phyloP scores from a whole-genome alignment of 2,329 filamentous ascomycete species.

The Aspergillus quadricinctus region DNA sequence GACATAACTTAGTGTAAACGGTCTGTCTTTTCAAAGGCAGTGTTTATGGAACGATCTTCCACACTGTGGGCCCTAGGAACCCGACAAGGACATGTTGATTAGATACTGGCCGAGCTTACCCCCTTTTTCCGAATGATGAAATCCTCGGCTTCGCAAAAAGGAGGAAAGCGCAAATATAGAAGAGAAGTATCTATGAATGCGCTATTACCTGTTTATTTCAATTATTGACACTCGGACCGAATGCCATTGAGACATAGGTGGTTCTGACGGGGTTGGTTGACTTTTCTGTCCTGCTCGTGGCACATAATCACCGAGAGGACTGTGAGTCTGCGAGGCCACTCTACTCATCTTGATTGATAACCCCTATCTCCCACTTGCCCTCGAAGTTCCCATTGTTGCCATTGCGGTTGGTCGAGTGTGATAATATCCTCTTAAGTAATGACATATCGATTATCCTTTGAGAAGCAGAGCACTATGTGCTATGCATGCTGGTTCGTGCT shows the following conservation, averaged over 20 bases:
- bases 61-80: neutral
- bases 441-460: neutral
- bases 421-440: neutral
- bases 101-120: neutral
- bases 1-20: too few relatives aligned
- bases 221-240: neutral
- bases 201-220: neutral
- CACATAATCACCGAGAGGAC: too few relatives aligned
- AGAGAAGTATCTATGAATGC: neutral
- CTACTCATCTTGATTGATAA: too few relatives aligned
- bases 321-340: too few relatives aligned
- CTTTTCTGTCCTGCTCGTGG: neutral
- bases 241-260: neutral
- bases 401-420: neutral
- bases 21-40: neutral
- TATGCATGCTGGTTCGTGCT: neutral
- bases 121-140: neutral
- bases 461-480: neutral
- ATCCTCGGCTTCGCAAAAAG: neutral
- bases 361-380: neutral
- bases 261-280: neutral
- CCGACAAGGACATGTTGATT: neutral
- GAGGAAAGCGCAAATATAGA: neutral
- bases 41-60: neutral
- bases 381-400: neutral